Conservation (phyloP, 192 early-diverging fungal genomes). For the Radiomyces spectabilis region DNA sequence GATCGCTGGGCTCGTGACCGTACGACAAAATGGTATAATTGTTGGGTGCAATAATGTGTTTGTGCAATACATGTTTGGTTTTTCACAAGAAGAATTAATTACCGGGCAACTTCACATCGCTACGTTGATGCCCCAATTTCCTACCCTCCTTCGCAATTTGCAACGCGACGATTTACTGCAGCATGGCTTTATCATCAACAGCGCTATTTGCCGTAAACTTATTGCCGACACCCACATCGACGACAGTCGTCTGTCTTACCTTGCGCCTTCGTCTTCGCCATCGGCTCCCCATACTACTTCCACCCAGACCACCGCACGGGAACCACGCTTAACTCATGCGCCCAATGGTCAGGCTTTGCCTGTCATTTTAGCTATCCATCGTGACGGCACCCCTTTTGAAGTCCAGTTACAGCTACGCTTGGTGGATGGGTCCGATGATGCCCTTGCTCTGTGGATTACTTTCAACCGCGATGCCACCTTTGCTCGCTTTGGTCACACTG, state of each 20-base stretch:
- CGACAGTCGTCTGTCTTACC: not conserved
- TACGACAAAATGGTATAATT: slow-evolving; percentile 38
- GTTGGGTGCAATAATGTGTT: slow-evolving; percentile 51
- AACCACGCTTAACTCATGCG: slow-evolving; percentile 3
- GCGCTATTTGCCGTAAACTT: slow-evolving; percentile 18
- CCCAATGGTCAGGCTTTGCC: slow-evolving; percentile 7
- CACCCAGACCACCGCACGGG: not conserved
- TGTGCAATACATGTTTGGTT: slow-evolving; percentile 59
- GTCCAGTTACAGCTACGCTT: slow-evolving; percentile 52
- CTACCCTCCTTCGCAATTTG: slow-evolving; percentile 37
- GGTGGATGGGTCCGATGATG: slow-evolving; percentile 37
- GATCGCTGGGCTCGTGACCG: slow-evolving; percentile 57
- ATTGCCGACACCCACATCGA: not conserved
- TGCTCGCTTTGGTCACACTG: slow-evolving; percentile 12
- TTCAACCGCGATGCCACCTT: slow-evolving; percentile 46
- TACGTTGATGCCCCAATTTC: slow-evolving; percentile 53
- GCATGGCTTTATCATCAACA: slow-evolving; percentile 14
- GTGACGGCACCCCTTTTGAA: slow-evolving; percentile 52
- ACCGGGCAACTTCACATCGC: slow-evolving; percentile 34
- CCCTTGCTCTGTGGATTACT: slow-evolving; percentile 55
- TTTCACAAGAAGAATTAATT: slow-evolving; percentile 36
- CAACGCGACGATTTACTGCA: slow-evolving; percentile 20
- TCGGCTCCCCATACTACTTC: not conserved
- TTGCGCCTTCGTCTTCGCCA: no score
- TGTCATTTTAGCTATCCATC: slow-evolving; percentile 46